Conservation (phyloP, 306 rosid species). For the Trifolium pratense region DNA sequence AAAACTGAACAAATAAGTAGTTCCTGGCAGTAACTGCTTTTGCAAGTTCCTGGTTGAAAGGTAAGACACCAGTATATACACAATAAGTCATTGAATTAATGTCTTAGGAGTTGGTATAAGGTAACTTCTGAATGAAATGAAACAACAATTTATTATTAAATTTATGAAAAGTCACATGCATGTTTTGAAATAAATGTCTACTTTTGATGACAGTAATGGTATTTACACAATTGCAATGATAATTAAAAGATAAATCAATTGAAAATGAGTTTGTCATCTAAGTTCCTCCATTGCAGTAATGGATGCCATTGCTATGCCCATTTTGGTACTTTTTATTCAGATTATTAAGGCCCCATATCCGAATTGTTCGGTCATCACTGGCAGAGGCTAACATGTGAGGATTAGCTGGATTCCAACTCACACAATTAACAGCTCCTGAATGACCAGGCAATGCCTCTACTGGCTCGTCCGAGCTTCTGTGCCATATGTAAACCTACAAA, state of each 20-base stretch:
- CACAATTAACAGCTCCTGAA: conserved; percentile 94
- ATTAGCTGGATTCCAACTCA: conserved; percentile 94
- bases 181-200: conserved; percentile 71
- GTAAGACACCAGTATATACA: neutral
- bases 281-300: conserved; percentile 84
- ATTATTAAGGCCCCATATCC: conserved; percentile 91
- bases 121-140: conserved; percentile 20
- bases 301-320: conserved; percentile 75
- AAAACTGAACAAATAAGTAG: neutral
- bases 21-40: neutral
- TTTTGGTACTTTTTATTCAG: conserved; percentile 61
- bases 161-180: conserved; percentile 65
- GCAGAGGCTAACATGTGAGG: conserved; percentile 98
- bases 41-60: too few species aligned
- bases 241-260: conserved; percentile 46
- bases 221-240: conserved; percentile 83
- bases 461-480: conserved; percentile 73
- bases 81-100: neutral
- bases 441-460: conserved; percentile 83
- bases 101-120: neutral
- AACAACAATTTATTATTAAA: conserved; percentile 61
- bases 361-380: conserved; percentile 90
- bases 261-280: conserved; percentile 52
- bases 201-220: conserved; percentile 58
- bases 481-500: conserved; percentile 91